phyloP scores from a whole-genome alignment of 441 rosid species.

The Lepidium campestre region DNA sequence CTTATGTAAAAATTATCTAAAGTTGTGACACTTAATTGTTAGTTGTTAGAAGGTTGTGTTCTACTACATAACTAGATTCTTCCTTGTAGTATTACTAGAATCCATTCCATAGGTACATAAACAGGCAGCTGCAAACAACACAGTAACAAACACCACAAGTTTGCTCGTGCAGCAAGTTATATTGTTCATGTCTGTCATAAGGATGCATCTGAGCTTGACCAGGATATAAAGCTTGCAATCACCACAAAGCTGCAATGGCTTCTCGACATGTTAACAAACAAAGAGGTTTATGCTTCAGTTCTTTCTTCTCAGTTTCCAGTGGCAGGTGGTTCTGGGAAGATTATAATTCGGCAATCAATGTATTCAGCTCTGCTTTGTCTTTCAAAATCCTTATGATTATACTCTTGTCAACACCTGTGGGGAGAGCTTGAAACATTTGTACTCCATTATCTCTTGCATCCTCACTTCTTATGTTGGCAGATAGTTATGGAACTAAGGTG shows the following conservation, averaged over 20 bases:
- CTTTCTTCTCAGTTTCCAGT: constrained; percentile 63
- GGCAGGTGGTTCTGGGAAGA: constrained; percentile 47
- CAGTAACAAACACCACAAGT: too few relatives aligned
- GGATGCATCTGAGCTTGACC: constrained; percentile 49
- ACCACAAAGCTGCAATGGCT: constrained; percentile 66
- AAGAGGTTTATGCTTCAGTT: constrained; percentile 57
- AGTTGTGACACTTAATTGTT: too few relatives aligned
- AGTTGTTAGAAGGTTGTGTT: too few relatives aligned
- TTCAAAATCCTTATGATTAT: constrained; percentile 67
- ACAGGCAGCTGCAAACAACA: too few relatives aligned
- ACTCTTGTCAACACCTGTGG: constrained; percentile 60
- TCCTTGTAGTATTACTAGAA: too few relatives aligned
- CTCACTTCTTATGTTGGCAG: constrained; percentile 80
- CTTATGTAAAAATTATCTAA: too few relatives aligned
- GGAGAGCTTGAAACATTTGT: constrained; percentile 54
- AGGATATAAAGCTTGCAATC: constrained; percentile 40
- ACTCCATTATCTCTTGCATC: constrained; percentile 72
- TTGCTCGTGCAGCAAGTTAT: constrained; percentile 50
- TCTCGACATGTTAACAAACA: constrained; percentile 44
- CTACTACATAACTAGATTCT: too few relatives aligned
- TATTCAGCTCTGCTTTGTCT: constrained; percentile 55
- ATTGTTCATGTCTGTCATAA: constrained; percentile 49
- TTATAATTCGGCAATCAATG: constrained; percentile 59
- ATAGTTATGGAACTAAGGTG: constrained; percentile 76
- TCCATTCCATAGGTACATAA: too few relatives aligned